phyloP scores from a whole-genome alignment of 1,139 yeast genomes.

The Saccharomyces hybrid region DNA sequence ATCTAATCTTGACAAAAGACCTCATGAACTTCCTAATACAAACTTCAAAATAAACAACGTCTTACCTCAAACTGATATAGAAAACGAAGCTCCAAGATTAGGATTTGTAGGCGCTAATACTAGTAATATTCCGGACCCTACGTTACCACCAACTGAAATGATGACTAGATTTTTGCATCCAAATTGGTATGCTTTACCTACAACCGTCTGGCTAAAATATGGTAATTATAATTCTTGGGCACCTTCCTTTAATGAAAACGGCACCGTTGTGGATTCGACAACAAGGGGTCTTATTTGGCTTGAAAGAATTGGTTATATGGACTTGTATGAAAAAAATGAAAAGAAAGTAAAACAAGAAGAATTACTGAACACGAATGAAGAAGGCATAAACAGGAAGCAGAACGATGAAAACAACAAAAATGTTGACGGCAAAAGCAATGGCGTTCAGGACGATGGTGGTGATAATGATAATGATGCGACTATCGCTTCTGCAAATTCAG shows the following conservation, averaged over 20 bases:
- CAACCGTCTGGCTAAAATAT: slow-evolving; percentile 74
- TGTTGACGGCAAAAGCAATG: slow-evolving; percentile 5
- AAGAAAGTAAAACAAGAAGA: slow-evolving; percentile 7
- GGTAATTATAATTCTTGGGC: slow-evolving; percentile 67
- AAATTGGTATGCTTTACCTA: slow-evolving; percentile 74
- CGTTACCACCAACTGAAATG: slow-evolving; percentile 57
- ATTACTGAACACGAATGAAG: slow-evolving; percentile 7
- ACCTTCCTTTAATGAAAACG: slow-evolving; percentile 66
- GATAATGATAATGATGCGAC: slow-evolving; percentile 17
- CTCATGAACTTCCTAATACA: slow-evolving; percentile 28
- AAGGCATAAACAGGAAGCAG: slow-evolving; percentile 7
- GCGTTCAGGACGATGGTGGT: neutral
- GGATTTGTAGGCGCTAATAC: slow-evolving; percentile 34
- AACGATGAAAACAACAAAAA: slow-evolving; percentile 9
- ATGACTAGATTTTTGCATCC: slow-evolving; percentile 74
- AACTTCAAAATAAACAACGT: slow-evolving; percentile 29
- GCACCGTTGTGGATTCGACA: slow-evolving; percentile 54
- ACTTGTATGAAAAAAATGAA: slow-evolving; percentile 35
- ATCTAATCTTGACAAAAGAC: slow-evolving; percentile 29
- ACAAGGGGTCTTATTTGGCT: slow-evolving; percentile 71
- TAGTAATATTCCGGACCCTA: slow-evolving; percentile 52
- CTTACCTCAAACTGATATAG: slow-evolving; percentile 30
- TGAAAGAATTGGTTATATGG: slow-evolving; percentile 58
- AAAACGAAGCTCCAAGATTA: slow-evolving; percentile 32
- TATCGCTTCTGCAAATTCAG: slow-evolving; percentile 18